Percentiles rank a stretch among this genome's conserved stretches.
These are phyloP conservation scores for Wickerhamomyces xylosicus DNA, from an alignment of 805 yeast species.

Conservation along the genomic window DNA sequence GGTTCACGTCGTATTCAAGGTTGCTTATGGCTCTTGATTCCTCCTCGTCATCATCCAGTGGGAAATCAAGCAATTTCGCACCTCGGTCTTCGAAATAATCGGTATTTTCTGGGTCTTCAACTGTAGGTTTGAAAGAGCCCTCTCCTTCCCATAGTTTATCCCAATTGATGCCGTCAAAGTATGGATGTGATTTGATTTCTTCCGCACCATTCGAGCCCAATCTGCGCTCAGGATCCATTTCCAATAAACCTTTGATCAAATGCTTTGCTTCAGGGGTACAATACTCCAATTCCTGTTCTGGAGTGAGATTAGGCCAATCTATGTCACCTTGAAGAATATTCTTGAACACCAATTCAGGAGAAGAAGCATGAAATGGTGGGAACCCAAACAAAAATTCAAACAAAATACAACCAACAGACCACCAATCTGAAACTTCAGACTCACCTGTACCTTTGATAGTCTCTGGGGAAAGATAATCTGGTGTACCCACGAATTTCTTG, in stretches of 20 bases:
- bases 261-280: conserved; percentile 67
- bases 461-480: conserved; percentile 96
- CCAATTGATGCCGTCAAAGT: conserved; percentile 71
- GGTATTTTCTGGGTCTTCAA: conserved; percentile 75
- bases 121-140: conserved; percentile 75
- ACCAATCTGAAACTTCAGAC: conserved; percentile 87
- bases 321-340: conserved; percentile 67
- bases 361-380: conserved; percentile 85
- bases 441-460: conserved; percentile 81
- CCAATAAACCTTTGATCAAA: conserved; percentile 52
- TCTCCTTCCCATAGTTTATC: conserved; percentile 53
- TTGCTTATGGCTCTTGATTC: not conserved
- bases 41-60: conserved; percentile 27
- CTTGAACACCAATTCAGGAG: conserved; percentile 73
- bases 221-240: conserved; percentile 53
- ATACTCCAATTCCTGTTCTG: conserved; percentile 39
- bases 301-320: conserved; percentile 71
- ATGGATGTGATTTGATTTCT: conserved; percentile 74
- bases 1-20: conserved; percentile 2
- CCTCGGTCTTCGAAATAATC: conserved; percentile 91
- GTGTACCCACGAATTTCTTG: conserved; percentile 86
- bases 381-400: conserved; percentile 88
- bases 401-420: conserved; percentile 94
- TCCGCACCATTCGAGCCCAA: conserved; percentile 71
- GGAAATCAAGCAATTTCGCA: conserved; percentile 60